These are phyloP conservation scores for Lachnellula suecica DNA, from an alignment of 2,329 filamentous ascomycete species.

Conservation along the genomic window DNA sequence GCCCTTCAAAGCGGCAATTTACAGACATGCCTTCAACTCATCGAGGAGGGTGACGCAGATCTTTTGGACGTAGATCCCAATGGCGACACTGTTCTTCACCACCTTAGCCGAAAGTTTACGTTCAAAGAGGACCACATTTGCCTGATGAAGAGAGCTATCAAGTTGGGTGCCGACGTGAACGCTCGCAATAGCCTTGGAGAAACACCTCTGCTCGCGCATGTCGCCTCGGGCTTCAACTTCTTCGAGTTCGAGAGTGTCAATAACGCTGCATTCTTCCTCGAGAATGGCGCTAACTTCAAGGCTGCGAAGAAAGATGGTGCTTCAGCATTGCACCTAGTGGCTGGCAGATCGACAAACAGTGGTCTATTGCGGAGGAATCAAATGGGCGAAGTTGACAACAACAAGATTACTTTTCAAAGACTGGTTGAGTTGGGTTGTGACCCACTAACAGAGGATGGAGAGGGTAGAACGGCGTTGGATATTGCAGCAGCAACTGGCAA, in stretches of 20 bases:
- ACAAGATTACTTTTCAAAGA: neutral
- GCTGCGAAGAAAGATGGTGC: neutral
- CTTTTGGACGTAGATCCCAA: conserved; percentile 9
- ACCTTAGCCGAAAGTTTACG: conserved; percentile 2
- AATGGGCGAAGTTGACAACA: neutral
- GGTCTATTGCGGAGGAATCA: neutral
- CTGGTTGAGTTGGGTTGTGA: conserved; percentile 6
- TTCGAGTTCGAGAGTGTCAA: too few relatives aligned
- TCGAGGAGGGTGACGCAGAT: conserved; percentile 8
- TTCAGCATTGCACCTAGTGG: neutral
- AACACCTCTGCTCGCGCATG: conserved; percentile 3
- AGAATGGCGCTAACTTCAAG: conserved; percentile 1
- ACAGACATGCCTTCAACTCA: neutral
- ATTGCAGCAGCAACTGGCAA: conserved; percentile 13
- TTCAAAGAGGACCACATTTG: neutral
- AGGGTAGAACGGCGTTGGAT: conserved; percentile 18
- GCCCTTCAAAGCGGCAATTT: neutral
- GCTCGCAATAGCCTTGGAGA: conserved; percentile 5
- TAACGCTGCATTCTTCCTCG: neutral
- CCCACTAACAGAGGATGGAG: conserved; percentile 16
- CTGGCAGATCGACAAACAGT: neutral
- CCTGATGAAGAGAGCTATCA: neutral
- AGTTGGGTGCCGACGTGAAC: conserved; percentile 13
- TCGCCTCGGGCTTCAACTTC: neutral
- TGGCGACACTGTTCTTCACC: conserved; percentile 15